Percentiles rank a stretch among this genome's conserved stretches.
Evolutionary conservation across 176 grass and related monocot species (phyloP).

Genomic region (Alopecurus myosuroides): DNA sequence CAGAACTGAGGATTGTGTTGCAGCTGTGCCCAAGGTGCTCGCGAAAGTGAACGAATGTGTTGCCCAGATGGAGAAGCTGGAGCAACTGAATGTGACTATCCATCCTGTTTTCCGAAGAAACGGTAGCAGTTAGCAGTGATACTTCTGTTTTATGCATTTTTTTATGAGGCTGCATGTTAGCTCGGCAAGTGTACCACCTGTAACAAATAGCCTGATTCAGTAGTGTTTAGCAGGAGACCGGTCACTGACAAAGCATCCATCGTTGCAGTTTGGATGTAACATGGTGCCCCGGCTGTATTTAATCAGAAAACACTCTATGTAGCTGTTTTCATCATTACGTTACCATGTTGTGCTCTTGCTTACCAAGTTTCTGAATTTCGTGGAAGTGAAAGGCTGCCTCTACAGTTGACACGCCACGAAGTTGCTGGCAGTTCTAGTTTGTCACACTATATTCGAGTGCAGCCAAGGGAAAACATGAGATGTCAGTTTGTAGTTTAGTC

Average conservation of each 20-base stretch:
- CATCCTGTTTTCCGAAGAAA: slow-evolving; percentile 32
- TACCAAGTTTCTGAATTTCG: background rate
- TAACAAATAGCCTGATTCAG: background rate
- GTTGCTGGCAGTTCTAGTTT: background rate
- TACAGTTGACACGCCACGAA: too few relatives aligned
- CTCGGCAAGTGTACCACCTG: background rate
- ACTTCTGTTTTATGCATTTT: background rate
- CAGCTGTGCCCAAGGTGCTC: slow-evolving; percentile 20
- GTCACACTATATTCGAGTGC: too few relatives aligned
- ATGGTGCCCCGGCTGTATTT: slow-evolving; percentile 26
- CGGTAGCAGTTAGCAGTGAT: background rate
- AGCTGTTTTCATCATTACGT: background rate
- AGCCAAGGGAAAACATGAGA: too few relatives aligned
- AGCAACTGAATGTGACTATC: background rate
- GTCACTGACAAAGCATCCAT: background rate
- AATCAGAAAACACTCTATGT: background rate
- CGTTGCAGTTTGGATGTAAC: background rate
- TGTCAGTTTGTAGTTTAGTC: background rate
- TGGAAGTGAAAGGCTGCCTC: too few relatives aligned
- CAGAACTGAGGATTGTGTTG: slow-evolving; percentile 16
- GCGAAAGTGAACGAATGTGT: slow-evolving; percentile 20
- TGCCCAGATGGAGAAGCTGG: slow-evolving; percentile 18
- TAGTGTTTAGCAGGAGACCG: background rate
- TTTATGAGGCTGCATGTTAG: background rate
- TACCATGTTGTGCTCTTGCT: background rate